Conservation (phyloP, 345 rosid species). For the Lepidium aucheri region DNA sequence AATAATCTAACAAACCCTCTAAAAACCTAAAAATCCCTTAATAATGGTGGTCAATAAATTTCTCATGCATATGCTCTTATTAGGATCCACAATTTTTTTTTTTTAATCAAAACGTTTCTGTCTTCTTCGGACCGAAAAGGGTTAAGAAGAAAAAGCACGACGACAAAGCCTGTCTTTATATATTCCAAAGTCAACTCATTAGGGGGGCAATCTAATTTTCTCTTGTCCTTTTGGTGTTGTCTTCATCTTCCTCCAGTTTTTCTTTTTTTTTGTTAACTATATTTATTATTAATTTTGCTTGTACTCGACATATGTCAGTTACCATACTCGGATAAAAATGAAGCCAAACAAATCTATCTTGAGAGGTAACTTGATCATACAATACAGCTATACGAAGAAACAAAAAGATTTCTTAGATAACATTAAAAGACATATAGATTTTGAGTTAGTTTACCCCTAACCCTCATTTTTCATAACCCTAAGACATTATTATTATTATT, state of each 20-base stretch:
- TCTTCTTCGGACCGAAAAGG: neutral
- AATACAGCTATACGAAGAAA: neutral
- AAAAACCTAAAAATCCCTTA: no score
- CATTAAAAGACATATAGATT: neutral
- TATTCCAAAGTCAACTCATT: constrained; percentile 12
- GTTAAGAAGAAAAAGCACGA: neutral
- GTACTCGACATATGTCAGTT: neutral
- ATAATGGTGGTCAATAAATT: no score
- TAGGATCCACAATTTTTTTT: no score
- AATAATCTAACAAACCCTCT: no score
- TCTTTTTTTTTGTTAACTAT: neutral
- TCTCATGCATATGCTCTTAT: no score
- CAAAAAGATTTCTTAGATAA: neutral
- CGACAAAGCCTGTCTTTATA: constrained; percentile 20
- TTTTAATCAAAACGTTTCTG: no score
- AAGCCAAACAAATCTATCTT: neutral
- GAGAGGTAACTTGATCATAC: neutral
- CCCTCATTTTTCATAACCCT: constrained; percentile 5
- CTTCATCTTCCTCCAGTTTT: neutral
- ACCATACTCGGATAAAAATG: neutral
- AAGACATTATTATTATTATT: no score
- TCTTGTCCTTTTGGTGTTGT: constrained; percentile 20
- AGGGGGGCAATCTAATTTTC: neutral
- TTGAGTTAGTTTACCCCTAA: neutral
- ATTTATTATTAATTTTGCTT: neutral